phyloP scores from a whole-genome alignment of 371 early-diverging fungal species.

The Mortierella sp. region DNA sequence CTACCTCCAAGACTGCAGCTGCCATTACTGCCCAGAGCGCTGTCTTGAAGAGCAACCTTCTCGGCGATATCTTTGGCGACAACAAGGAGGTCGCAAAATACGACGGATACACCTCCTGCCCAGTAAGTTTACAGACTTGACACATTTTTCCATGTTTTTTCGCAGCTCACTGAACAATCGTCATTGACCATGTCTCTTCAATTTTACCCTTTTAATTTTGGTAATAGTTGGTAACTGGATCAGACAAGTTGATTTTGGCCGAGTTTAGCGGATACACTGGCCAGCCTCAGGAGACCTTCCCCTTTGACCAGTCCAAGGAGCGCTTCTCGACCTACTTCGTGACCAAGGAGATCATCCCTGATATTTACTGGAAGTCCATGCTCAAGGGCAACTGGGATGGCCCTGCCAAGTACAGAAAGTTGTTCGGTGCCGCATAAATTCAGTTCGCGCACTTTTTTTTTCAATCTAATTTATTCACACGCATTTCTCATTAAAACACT shows the following conservation, averaged over 20 bases:
- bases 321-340: constrained; percentile 74
- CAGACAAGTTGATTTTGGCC: constrained; percentile 86
- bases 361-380: constrained; percentile 85
- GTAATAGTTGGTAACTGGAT: constrained; percentile 69
- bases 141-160: not conserved
- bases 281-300: constrained; percentile 87
- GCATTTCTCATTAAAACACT: not conserved
- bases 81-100: constrained; percentile 31
- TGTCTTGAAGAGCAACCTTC: constrained; percentile 83
- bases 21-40: constrained; percentile 88
- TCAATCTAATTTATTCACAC: constrained; percentile 5
- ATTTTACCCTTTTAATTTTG: not conserved
- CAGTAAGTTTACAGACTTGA: constrained; percentile 64
- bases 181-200: not conserved
- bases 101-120: constrained; percentile 91
- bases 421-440: constrained; percentile 55
- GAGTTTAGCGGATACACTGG: constrained; percentile 91
- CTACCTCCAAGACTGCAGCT: constrained; percentile 95
- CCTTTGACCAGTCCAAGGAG: constrained; percentile 84
- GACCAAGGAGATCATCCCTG: constrained; percentile 83
- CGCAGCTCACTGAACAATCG: not conserved
- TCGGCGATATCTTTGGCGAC: constrained; percentile 68
- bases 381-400: constrained; percentile 86
- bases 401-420: constrained; percentile 73
- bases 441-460: not conserved